Base-by-base conservation (phyloP, 129 eudicot genomes). In the Heracleum sosnowskyi region DNA sequence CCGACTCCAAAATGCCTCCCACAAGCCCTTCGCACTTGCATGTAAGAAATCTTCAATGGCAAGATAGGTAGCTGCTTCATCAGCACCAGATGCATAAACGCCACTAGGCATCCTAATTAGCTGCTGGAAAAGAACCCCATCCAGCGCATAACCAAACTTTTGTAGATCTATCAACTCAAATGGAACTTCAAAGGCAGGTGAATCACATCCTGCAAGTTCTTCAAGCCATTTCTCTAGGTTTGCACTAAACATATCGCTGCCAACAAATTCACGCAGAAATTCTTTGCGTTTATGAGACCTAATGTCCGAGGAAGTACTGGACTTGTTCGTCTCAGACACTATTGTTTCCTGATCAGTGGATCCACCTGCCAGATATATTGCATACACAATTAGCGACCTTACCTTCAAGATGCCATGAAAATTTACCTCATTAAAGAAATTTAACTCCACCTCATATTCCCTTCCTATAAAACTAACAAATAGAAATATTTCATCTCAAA, bases 1-100 rank as follows among this genome's bases (percentile, higher is more conserved):
- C 55, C 83, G 87, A 77, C 89, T 83, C 98, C 98, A 94, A 89
- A 94, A 94, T 22, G 98, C 91, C 75, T 92, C 99, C 99, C 99
- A 95, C 83, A 95, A 80, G 62, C 97, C 91, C 79, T 87, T 92
- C 28, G 84, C 90, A 81, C 97, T 87, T 51, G 99, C 89, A 53
- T 95, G 94, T 71, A 95, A 77, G 74, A 95, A 95, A 82, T 95
- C 99, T 84, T 95, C 99, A 28, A 95, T 76, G 5, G 99, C 99
- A 45, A 90, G 94, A 89, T 79, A 88, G 41, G 94, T 87, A 60
- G 90, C 80, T 26, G 90, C 89, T 81, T 95, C 99, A 39, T 82
- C 85, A 45, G 83, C 79, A 70, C 87, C 84, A 74, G 98, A 86
- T 76, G 91, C 93, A 79, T 87, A 85, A 46, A 86, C 79, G 64